Conservation (phyloP, 2,329 filamentous ascomycete species). For the Sporothrix dimorphospora region DNA sequence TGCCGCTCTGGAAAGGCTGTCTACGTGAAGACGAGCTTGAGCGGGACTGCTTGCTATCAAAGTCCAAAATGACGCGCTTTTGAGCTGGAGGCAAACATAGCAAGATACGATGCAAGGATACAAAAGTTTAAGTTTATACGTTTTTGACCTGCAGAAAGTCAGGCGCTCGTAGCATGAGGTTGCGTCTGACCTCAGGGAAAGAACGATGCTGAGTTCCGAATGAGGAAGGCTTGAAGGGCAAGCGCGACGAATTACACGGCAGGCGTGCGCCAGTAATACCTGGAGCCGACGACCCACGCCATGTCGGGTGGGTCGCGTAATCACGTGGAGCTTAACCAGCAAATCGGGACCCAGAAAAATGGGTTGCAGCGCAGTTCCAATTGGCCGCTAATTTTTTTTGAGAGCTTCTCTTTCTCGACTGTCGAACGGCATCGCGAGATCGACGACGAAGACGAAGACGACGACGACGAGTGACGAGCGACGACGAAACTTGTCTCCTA, state of each 20-base stretch:
- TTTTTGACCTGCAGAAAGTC: slow-evolving; percentile 2
- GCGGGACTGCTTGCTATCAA: neutral
- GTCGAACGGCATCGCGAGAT: slow-evolving; percentile 16
- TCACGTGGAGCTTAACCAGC: neutral
- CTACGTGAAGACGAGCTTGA: neutral
- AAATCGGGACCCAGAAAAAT: slow-evolving; percentile 17
- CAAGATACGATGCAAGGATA: no score
- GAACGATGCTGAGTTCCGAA: slow-evolving; percentile 27
- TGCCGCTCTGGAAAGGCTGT: neutral
- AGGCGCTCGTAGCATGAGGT: neutral
- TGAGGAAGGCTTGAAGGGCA: slow-evolving; percentile 30
- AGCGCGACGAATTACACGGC: slow-evolving; percentile 21
- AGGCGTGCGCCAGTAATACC: neutral
- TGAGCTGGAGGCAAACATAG: no score
- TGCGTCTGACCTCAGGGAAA: slow-evolving; percentile 24
- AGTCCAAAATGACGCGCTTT: neutral
- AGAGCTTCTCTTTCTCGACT: slow-evolving; percentile 12
- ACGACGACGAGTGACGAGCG: neutral
- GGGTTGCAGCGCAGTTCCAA: neutral
- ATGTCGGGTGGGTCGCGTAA: slow-evolving; percentile 7
- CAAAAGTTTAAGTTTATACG: no score
- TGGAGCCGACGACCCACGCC: neutral
- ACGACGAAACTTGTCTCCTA: neutral
- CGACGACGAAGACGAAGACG: slow-evolving; percentile 17
- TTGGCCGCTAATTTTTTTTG: slow-evolving; percentile 32